Evolutionary conservation across 805 yeast species (phyloP), one percentile per base, ranked within the genome.

Genomic region (Lipomyces japonicus): DNA sequence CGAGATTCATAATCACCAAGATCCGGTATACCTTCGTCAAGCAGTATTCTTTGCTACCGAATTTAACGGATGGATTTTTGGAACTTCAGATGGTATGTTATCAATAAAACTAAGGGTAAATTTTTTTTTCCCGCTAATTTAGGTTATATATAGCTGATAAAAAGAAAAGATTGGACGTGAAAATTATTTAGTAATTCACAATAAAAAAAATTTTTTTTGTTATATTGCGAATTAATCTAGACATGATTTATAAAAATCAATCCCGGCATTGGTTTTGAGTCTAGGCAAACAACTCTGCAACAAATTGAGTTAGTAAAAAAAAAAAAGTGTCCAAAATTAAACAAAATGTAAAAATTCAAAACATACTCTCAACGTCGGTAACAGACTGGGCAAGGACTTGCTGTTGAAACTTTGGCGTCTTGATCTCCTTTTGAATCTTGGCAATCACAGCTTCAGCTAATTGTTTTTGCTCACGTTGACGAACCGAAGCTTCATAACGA

Each of bases 381-480:
- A 93, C 84, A 62, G 97, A 81, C 78, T 93, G 97, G 66, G 81
- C 79, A 71, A 93, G 84, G 49, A 88, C 84, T 72, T 76, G 84
- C 62, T 88, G 95, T 79, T 91, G 97, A 85, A 90, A 88, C 77
- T 86, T 86, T 56, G 95, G 81, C 75, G 84, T 84, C 64, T 76
- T 73, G 63, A 93, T 72, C 74, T 88, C 93, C 71, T 83, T 74
- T 77, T 86, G 81, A 65, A 91, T 93, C 77, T 87, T 89, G 48
- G 89, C 75, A 69, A 89, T 86, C 60, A 93, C 96, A 51, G 89
- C 66, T 67, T 85, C 75, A 62, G 95, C 81, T 65, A 93, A 82
- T 73, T 87, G 96, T 73, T 82, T 79, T 79, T 93, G 98, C 79
- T 93, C 95, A 68, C 81, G 75, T 77, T 88, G 95, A 77, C 97